Evolutionary conservation across 495 filamentous ascomycete genomes (phyloP), one percentile per base, ranked within the genome.

Genomic region (Aspergillus biplanus): DNA sequence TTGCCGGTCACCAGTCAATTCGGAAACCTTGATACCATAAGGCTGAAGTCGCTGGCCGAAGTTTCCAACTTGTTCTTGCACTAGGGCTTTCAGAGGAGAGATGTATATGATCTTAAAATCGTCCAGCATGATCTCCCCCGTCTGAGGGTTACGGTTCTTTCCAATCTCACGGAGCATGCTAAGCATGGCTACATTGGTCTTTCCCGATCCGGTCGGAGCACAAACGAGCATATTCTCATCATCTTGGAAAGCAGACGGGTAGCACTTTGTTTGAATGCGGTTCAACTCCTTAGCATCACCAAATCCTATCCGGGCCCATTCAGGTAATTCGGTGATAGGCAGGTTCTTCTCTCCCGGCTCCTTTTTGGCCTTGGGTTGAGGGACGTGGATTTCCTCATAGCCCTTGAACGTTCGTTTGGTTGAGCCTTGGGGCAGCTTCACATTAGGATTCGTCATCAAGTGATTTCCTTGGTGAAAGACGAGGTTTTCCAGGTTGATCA

Each of bases 151-250:
- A 49, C 92, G 87, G 73, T 98, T 87, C 78, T 98, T 98, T 21
- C 95, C 96, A 66, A 99, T 95, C 73, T 99, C 95, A 47, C 96
- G 90, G 9, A 98, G 85, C 58, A 99, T 97, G 6, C 93, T 87
- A 44, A 99, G 84, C 96, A 99, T 97, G 33, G 93, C 95, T 63
- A 99, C 95, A 71, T 99, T 99, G 11, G 95, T 99, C 78, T 99
- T 99, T 69, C 95, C 95, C 69, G 92, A 97, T 59, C 95, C 95
- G 16, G 95, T 99, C 0, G 95, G 95, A 5, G 95, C 95, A 76
- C 95, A 99, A 67, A 99, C 88, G 16, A 99, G 88, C 88, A 98
- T 90, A 72, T 99, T 99, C 1, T 91, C 93, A 78, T 99, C 95
- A 62, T 97, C 91, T 52, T 92, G 84, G 72, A 99, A 99, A 1